Evolutionary conservation across 495 filamentous ascomycete genomes (phyloP).

Genomic region (Xylaria scruposa): DNA sequence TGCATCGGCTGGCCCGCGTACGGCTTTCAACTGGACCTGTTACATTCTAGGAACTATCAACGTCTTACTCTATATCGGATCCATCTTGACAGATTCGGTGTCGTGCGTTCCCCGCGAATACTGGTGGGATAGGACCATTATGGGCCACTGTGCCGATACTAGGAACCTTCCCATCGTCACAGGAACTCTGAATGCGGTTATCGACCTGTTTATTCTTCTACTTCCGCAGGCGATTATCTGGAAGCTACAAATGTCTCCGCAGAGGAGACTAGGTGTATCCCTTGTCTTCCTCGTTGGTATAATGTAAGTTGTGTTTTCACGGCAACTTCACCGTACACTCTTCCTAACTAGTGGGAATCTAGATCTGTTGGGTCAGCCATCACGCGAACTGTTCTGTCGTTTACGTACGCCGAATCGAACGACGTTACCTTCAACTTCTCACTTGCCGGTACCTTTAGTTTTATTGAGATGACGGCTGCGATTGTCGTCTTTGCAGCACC

Average conservation of each 20-base stretch:
- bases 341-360: not conserved
- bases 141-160: conserved; percentile 22
- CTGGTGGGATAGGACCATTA: conserved; percentile 32
- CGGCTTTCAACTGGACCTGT: conserved; percentile 28
- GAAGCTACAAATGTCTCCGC: conserved; percentile 34
- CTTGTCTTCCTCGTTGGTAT: conserved; percentile 34
- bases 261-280: conserved; percentile 36
- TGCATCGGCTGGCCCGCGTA: conserved; percentile 26
- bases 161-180: conserved; percentile 26
- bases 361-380: conserved; percentile 25
- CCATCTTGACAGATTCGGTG: conserved; percentile 24
- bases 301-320: conserved; percentile 7
- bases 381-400: conserved; percentile 7
- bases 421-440: conserved; percentile 28
- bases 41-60: conserved; percentile 16
- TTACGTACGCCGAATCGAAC: conserved; percentile 14
- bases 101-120: conserved; percentile 29
- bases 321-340: not conserved
- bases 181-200: conserved; percentile 21
- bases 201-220: conserved; percentile 30
- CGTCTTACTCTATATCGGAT: conserved; percentile 23
- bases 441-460: not conserved
- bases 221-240: conserved; percentile 39
- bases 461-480: conserved; percentile 22
- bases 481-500: conserved; percentile 28